Evolutionary conservation across 495 filamentous ascomycete genomes (phyloP), one percentile per base, ranked within the genome.

Genomic region (Neurospora sp.): DNA sequence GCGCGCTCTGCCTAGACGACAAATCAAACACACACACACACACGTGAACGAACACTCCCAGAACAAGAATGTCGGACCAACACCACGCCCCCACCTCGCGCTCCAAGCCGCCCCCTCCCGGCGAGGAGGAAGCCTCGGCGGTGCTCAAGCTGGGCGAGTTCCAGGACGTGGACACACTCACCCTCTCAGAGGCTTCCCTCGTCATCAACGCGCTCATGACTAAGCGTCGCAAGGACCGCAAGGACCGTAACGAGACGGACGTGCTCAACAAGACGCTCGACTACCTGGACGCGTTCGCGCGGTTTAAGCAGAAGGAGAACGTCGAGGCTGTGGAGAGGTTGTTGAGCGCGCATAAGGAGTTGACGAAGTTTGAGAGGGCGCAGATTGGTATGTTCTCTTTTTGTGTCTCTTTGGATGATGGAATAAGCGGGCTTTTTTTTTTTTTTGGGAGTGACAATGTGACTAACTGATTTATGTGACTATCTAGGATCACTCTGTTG

Each of bases 251-350:
- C 76, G 90, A 92, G 82, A 91, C 89, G 71, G 89, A 90, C 87
- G 86, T 90, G 81, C 88, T 98, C 74, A 89, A 87, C 66, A 94
- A 96, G 79, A 98, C 95, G 2, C 85, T 92, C 70, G 91, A 95
- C 74, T 98, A 98, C 82, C 88, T 98, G 2, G 93, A 97, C 75
- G 89, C 92, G 28, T 98, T 98, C 84, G 92, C 94, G 13, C 92
- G 94, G 17, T 98, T 98, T 86, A 96, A 97, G 85, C 89, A 94
- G 74, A 93, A 93, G 79, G 93, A 98, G 82, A 95, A 93, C 73
- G 94, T 97, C 73, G 92, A 96, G 83, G 93, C 93, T 13, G 93
- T 98, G 42, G 95, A 97, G 82, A 87, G 91, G 9, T 83, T 97
- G 71, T 84, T 97, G 73, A 90, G 90, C 72, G 86, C 89, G 43